phyloP scores from a whole-genome alignment of 2,329 filamentous ascomycete genomes.

The Fusarium verrucosum region DNA sequence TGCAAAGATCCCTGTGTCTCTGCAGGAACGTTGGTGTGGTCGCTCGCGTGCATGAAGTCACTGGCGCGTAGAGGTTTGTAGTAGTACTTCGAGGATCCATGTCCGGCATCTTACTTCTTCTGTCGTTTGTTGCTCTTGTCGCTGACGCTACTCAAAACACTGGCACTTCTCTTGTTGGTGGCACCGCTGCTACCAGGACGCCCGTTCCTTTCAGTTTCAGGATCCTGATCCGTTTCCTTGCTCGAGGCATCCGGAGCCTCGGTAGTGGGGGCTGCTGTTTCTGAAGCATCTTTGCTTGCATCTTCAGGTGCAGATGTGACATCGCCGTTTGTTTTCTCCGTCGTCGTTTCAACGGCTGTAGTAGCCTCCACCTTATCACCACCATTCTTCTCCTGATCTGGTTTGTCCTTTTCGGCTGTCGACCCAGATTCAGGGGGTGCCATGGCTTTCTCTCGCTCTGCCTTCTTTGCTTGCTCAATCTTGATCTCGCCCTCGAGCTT shows the following conservation, averaged over 20 bases:
- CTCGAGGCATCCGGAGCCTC: constrained; percentile 18
- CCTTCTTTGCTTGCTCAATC: constrained; percentile 66
- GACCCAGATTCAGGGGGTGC: constrained; percentile 22
- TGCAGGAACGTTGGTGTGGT: constrained; percentile 27
- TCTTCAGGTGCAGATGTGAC: constrained; percentile 29
- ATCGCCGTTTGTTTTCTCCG: constrained; percentile 22
- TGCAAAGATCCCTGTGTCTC: constrained; percentile 11
- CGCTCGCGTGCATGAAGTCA: constrained; percentile 24
- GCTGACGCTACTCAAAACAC: constrained; percentile 76
- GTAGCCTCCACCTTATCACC: constrained; percentile 24
- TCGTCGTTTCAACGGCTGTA: constrained; percentile 3
- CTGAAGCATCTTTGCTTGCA: constrained; percentile 24
- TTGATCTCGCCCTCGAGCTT: constrained; percentile 79
- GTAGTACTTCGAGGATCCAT: constrained; percentile 40
- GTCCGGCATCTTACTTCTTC: constrained; percentile 55
- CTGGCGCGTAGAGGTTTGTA: constrained; percentile 27
- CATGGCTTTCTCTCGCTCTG: constrained; percentile 57
- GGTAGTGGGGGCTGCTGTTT: constrained; percentile 13
- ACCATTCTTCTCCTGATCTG: constrained; percentile 14
- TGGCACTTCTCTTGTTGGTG: constrained; percentile 81
- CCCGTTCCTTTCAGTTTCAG: constrained; percentile 43
- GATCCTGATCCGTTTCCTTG: constrained; percentile 33
- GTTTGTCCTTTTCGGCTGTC: constrained; percentile 32
- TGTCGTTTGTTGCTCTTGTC: constrained; percentile 69
- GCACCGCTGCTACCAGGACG: constrained; percentile 54